Conservation (phyloP, 2,329 filamentous ascomycete species). For the Dothideomycetidae sp. region DNA sequence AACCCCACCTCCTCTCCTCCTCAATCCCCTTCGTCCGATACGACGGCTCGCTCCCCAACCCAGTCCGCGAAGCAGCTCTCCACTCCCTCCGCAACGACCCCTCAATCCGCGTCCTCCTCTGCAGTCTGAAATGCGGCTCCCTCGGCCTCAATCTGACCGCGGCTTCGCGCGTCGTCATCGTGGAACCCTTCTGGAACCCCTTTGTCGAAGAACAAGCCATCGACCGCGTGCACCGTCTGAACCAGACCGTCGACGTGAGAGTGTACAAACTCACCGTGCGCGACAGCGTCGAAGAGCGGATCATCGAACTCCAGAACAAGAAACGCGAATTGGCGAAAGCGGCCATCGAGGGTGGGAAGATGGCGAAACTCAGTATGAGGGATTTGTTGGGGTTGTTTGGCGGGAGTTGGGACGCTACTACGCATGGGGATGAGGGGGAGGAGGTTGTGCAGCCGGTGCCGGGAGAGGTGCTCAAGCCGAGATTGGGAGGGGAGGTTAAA, state of each 20-base stretch:
- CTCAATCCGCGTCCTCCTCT: constrained; percentile 68
- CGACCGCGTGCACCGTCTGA: constrained; percentile 94
- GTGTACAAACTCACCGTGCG: constrained; percentile 89
- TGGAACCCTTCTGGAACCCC: constrained; percentile 96
- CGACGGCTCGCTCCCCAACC: constrained; percentile 89
- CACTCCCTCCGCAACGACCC: constrained; percentile 60
- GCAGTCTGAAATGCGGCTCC: constrained; percentile 85
- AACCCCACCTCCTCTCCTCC: constrained; percentile 69
- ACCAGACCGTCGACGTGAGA: constrained; percentile 85
- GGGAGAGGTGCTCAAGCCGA: too few relatives aligned
- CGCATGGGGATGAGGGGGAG: constrained; percentile 27
- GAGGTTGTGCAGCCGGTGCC: constrained; percentile 23
- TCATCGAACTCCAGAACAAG: constrained; percentile 84
- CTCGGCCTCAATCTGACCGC: constrained; percentile 89
- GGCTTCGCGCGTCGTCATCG: constrained; percentile 79
- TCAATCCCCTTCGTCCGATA: constrained; percentile 75
- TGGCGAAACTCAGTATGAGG: constrained; percentile 75
- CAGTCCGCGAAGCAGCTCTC: constrained; percentile 76
- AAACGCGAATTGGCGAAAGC: constrained; percentile 85
- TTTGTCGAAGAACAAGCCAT: constrained; percentile 99
- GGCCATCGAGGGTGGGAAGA: constrained; percentile 71
- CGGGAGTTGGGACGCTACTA: constrained; percentile 44
- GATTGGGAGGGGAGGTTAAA: constrained; percentile 3
- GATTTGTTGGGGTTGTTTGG: constrained; percentile 88
- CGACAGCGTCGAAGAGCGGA: constrained; percentile 80